Base-by-base conservation (phyloP, 176 grass and related monocot genomes). In the Triticum dicoccoides region DNA sequence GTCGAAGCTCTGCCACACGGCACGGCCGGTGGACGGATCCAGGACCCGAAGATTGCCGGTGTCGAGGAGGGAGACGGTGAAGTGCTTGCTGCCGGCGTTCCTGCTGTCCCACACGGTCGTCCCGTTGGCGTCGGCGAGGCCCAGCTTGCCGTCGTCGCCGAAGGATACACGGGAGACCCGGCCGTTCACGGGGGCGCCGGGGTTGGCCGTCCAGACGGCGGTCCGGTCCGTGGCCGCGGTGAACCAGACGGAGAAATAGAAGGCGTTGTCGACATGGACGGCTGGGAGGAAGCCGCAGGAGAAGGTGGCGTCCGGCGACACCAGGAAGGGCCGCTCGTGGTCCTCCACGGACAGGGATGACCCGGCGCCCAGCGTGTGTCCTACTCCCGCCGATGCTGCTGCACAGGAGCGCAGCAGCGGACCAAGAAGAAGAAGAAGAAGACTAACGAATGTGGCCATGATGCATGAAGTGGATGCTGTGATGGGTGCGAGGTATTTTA, bases 231-330 rank as follows among this genome's bases (percentile, higher is more conserved):
- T 71, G 6, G 65, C 23, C 12, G 41, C 39, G 34, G 85, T 86
- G 78, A 83, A 93, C 89, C 88, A 90, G 74, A 93, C 64, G 61
- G 91, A 93, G 56, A 93, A 93, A 64, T 62, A 23, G 84, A 88
- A 93, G 25, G 85, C 69, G 77, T 93, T 90, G 35, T 6, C 35
- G 35, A 7, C 35, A 6, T 58, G 0, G 0, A 78, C 85, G 38
- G 76, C 77, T 3, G 37, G 42, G 9, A 21, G 45, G 79, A 88
- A 88, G 61, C 86, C 86, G 79, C 79, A 82, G 23, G 86, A 77
- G 80, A 87, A 87, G 58, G 58, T 82, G 86, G 54, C 54, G 54
- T 58, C 54, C 18, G 54, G 54, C 18, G 54, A 58, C 18, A 58
- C 54, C 54, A 58, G 4, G 29, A 70, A 87, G 0, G 86, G 30